Percentiles rank a stretch among this genome's conserved stretches.
Evolutionary conservation across 2,329 filamentous ascomycete genomes (phyloP).

Genomic region (Ophiostoma novo-ulmi): DNA sequence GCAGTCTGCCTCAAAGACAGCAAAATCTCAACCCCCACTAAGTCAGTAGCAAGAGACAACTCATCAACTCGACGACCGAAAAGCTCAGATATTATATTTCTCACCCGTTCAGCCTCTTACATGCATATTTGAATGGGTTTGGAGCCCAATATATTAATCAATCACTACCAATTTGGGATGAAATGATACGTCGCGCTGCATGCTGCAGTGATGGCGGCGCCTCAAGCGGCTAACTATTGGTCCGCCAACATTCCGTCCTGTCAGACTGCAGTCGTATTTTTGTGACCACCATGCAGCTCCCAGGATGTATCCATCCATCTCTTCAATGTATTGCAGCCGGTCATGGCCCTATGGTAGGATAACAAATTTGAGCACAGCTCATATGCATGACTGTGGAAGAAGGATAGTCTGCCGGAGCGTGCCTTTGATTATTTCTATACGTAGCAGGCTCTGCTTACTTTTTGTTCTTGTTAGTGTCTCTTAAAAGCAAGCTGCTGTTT

Average conservation of each 20-base stretch:
- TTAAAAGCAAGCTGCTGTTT: background rate
- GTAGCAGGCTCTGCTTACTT: background rate
- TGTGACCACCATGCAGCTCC: background rate
- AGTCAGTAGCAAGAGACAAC: background rate
- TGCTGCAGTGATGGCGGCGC: background rate
- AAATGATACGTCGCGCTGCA: background rate
- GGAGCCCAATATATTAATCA: background rate
- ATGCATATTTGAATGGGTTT: background rate
- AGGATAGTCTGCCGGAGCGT: background rate
- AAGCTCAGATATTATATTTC: background rate
- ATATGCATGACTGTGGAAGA: background rate
- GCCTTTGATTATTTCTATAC: background rate
- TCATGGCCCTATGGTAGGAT: background rate
- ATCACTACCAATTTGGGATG: background rate
- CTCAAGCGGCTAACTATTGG: constrained; percentile 1
- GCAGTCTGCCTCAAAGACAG: background rate
- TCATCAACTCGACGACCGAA: background rate
- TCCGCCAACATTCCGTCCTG: background rate
- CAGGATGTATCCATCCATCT: background rate
- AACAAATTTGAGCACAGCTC: background rate
- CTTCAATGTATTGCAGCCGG: background rate
- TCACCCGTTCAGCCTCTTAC: background rate
- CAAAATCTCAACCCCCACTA: background rate
- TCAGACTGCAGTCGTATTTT: background rate
- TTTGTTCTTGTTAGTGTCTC: background rate